Conservation (phyloP, 306 rosid species). For the Hippophae tibetana region DNA sequence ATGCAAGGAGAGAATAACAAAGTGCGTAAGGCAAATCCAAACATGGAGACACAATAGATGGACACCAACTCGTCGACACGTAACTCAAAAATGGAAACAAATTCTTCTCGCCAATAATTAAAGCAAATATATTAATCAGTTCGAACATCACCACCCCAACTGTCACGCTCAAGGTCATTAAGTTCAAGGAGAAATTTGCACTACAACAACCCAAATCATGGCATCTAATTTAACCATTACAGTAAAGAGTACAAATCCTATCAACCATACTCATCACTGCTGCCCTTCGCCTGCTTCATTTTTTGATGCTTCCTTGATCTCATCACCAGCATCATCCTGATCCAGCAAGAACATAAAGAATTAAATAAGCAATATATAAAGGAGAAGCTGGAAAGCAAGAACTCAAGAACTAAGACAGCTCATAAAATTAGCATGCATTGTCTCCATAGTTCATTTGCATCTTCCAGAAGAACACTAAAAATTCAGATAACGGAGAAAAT, state of each 20-base stretch:
- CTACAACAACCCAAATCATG: conserved; percentile 32
- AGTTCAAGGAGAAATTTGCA: conserved; percentile 29
- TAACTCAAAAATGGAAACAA: conserved; percentile 27
- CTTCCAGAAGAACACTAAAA: too few species aligned
- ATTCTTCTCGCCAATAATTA: conserved; percentile 31
- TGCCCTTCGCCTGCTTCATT: conserved; percentile 55
- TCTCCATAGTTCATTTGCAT: too few species aligned
- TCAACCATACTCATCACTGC: conserved; percentile 26
- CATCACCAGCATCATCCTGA: conserved; percentile 90
- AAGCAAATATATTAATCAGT: conserved; percentile 31
- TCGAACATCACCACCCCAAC: conserved; percentile 31
- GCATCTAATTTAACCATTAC: conserved; percentile 30
- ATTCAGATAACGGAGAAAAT: too few species aligned
- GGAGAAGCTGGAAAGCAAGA: not conserved
- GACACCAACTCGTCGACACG: conserved; percentile 7
- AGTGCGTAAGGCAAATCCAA: not conserved
- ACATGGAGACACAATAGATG: not conserved
- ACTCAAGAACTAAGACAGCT: too few species aligned
- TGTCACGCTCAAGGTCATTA: conserved; percentile 20
- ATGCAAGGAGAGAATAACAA: too few species aligned
- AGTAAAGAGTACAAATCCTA: conserved; percentile 36
- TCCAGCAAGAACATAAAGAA: conserved; percentile 3
- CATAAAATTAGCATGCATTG: too few species aligned
- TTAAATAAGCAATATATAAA: not conserved
- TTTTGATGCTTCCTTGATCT: conserved; percentile 85